Evolutionary conservation across 2,329 filamentous ascomycete species (phyloP), one percentile per base, ranked within the genome.

Genomic region (Cordyceps cateniannulata): DNA sequence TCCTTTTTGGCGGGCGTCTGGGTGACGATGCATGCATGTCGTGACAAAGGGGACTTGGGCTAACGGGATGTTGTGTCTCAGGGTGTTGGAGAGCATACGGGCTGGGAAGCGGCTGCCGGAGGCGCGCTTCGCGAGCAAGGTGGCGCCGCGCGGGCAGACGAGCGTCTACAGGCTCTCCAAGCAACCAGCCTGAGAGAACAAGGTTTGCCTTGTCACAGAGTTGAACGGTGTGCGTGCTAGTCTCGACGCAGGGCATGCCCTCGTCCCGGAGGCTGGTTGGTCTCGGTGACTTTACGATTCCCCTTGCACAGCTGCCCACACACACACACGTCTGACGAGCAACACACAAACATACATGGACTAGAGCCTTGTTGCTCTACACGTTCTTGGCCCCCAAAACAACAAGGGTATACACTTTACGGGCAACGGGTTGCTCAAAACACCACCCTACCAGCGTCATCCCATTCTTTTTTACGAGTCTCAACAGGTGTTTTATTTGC

Each of bases 71-170:
- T n/a, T n/a, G n/a, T n/a, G 25, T 27, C 16, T 24, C 45, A 90
- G 89, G 90, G 85, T 90, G 6, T 75, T 96, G n/a, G 90, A 96
- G 70, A 93, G 91, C 71, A 80, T 96, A 66, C 89, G 88, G 66
- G 85, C 82, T 1, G 88, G 87, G 3, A 90, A 84, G 70, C 80
- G 92, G 60, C 78, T 96, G 47, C 80, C 89, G 0, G 93, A 97
- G 75, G 82, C 86, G 29, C 79, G 83, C 58, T 96, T 93, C 70
- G 80, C 84, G 38, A 82, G 79, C 48, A 71, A 89, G 65, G 72
- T 89, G 55, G 86, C 85, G 7, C 72, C 81, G 0, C 82, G 79
- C 65, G 79, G 82, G 4, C 89, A 92, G 71, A 76, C 76, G 64
- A 89, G 86, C 71, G 84, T 93, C 48, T 82, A 85, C 66, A n/a